phyloP scores from a whole-genome alignment of 1,139 yeast species.

The Kodamaea ohmeri region DNA sequence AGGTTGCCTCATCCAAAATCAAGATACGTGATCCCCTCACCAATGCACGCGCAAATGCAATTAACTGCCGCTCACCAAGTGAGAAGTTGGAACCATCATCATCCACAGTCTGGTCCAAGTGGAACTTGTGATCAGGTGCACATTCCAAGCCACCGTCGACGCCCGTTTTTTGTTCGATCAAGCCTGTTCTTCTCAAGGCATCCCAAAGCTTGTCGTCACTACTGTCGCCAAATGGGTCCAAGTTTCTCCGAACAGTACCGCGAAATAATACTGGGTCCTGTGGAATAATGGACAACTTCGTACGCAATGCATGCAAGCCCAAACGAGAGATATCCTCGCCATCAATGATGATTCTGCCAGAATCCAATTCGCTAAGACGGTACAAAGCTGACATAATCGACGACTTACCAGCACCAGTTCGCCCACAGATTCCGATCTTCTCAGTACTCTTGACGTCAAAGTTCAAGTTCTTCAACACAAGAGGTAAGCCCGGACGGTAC shows the following conservation, averaged over 20 bases:
- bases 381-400: conserved; percentile 66
- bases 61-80: conserved; percentile 72
- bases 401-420: conserved; percentile 80
- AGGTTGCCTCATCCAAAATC: conserved; percentile 79
- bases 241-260: conserved; percentile 61
- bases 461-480: conserved; percentile 58
- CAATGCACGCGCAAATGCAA: conserved; percentile 75
- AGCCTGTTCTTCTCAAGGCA: conserved; percentile 58
- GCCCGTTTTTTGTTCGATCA: conserved; percentile 34
- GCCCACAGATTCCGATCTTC: conserved; percentile 73
- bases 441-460: conserved; percentile 51
- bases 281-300: conserved; percentile 70
- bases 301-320: conserved; percentile 57
- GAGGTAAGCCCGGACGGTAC: conserved; percentile 75
- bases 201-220: conserved; percentile 53
- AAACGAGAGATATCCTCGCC: conserved; percentile 55
- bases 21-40: conserved; percentile 67
- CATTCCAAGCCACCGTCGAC: no score
- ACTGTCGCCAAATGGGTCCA: conserved; percentile 60
- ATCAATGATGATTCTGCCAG: conserved; percentile 56
- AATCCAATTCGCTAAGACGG: conserved; percentile 54
- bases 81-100: conserved; percentile 77
- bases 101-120: conserved; percentile 60
- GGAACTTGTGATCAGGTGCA: conserved; percentile 52
- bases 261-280: conserved; percentile 74